phyloP scores from a whole-genome alignment of 2,329 filamentous ascomycete genomes.

The Sporothrix phasma region DNA sequence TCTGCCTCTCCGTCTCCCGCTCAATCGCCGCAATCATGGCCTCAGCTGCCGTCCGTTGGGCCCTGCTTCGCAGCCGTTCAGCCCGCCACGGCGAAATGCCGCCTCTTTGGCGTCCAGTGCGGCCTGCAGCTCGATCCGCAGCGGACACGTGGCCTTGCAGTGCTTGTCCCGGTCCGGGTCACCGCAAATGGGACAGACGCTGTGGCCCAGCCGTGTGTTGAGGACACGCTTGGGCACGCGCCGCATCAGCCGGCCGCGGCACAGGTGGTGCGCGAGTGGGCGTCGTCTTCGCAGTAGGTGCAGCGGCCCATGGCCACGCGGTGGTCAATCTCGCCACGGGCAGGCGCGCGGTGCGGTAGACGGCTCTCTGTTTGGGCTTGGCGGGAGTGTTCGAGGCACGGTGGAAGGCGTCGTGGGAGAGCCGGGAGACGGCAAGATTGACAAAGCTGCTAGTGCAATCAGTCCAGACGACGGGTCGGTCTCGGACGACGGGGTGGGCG shows the following conservation, averaged over 20 bases:
- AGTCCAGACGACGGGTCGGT: not conserved
- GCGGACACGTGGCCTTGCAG: slow-evolving; percentile 12
- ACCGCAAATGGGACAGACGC: slow-evolving; percentile 16
- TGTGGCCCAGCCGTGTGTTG: not conserved
- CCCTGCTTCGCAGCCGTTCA: too few species aligned
- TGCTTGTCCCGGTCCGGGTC: slow-evolving; percentile 11
- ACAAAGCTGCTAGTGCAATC: not conserved
- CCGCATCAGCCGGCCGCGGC: slow-evolving; percentile 16
- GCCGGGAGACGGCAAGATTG: not conserved
- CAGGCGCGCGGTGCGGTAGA: slow-evolving; percentile 7
- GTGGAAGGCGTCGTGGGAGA: too few species aligned
- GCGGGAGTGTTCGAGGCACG: too few species aligned
- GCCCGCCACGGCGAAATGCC: not conserved
- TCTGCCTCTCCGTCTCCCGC: not conserved
- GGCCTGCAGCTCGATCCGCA: not conserved
- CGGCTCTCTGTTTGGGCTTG: slow-evolving; percentile 3
- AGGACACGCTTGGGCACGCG: slow-evolving; percentile 12
- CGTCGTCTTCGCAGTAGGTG: slow-evolving; percentile 14
- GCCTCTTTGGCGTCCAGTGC: not conserved
- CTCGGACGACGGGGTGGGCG: not conserved
- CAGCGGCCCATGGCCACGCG: slow-evolving; percentile 6
- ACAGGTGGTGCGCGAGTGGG: slow-evolving; percentile 13
- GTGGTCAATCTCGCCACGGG: not conserved
- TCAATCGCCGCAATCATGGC: not conserved
- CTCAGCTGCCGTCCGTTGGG: not conserved